Evolutionary conservation across 306 rosid genomes (phyloP).

Genomic region (Cucurbita argyrosperma): DNA sequence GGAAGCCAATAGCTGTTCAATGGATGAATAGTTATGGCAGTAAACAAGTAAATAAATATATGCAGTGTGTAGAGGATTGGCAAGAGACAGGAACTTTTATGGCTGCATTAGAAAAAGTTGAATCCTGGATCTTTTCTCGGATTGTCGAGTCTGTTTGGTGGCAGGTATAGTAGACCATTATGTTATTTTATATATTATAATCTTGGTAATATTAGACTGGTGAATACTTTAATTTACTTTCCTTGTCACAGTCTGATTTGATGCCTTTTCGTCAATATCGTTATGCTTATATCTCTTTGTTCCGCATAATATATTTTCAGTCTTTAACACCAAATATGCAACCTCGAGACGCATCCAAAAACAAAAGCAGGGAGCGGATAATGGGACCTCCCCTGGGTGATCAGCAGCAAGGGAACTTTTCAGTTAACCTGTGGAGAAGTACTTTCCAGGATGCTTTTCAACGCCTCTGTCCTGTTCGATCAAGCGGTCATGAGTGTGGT

Average conservation of each 20-base stretch:
- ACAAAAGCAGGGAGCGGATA: conserved; percentile 32
- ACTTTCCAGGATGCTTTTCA: conserved; percentile 88
- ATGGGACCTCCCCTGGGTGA: conserved; percentile 77
- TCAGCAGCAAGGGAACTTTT: conserved; percentile 78
- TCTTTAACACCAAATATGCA: conserved; percentile 93
- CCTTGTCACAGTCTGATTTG: neutral
- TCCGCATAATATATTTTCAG: conserved; percentile 28
- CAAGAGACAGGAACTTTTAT: conserved; percentile 84
- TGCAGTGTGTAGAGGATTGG: conserved; percentile 57
- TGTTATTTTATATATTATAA: neutral
- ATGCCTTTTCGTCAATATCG: neutral
- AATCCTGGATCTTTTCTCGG: conserved; percentile 94
- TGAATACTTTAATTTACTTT: neutral
- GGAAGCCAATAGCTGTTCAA: conserved; percentile 28
- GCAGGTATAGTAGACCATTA: conserved; percentile 48
- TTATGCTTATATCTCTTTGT: conserved; percentile 5
- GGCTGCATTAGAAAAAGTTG: conserved; percentile 63
- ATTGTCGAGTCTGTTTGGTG: conserved; percentile 98
- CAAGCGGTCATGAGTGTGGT: conserved; percentile 95
- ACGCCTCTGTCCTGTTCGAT: conserved; percentile 86
- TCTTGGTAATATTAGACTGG: neutral
- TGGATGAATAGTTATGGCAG: conserved; percentile 37
- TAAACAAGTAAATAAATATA: conserved; percentile 36
- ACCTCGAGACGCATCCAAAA: conserved; percentile 30
- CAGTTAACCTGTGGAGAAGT: conserved; percentile 61